These are phyloP conservation scores for Pleurotus platypus DNA, from an alignment of 768 basidiomycete genomes.

Conservation along the genomic window DNA sequence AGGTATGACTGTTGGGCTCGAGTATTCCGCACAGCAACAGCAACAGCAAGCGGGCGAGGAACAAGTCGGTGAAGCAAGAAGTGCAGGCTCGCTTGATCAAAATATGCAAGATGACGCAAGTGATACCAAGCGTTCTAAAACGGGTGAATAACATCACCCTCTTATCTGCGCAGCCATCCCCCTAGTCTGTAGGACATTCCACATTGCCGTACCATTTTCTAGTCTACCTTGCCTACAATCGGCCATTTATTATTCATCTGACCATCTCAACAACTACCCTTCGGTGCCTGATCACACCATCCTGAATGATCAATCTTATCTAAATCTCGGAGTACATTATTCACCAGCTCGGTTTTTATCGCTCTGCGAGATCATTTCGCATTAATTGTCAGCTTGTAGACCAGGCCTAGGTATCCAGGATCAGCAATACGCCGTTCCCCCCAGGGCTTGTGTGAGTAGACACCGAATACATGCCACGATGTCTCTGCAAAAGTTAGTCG, in stretches of 20 bases:
- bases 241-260: background rate
- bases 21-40: conserved; percentile 31
- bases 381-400: too few relatives aligned
- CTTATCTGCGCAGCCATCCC: background rate
- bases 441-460: too few relatives aligned
- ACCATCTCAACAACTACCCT: background rate
- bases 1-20: conserved; percentile 60
- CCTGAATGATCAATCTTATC: background rate
- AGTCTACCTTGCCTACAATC: too few relatives aligned
- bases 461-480: too few relatives aligned
- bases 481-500: too few relatives aligned
- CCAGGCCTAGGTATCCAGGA: too few relatives aligned
- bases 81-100: background rate
- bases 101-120: background rate
- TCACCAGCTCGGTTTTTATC: too few relatives aligned
- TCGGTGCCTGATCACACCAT: background rate
- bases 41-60: conserved; percentile 14
- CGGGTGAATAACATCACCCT: background rate
- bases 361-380: too few relatives aligned
- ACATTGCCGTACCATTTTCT: too few relatives aligned
- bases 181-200: too few relatives aligned
- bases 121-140: background rate
- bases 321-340: background rate
- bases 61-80: background rate
- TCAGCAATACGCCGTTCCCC: too few relatives aligned